These are phyloP conservation scores for Pleurotus eryngii DNA, from an alignment of 768 basidiomycete genomes.

Conservation along the genomic window DNA sequence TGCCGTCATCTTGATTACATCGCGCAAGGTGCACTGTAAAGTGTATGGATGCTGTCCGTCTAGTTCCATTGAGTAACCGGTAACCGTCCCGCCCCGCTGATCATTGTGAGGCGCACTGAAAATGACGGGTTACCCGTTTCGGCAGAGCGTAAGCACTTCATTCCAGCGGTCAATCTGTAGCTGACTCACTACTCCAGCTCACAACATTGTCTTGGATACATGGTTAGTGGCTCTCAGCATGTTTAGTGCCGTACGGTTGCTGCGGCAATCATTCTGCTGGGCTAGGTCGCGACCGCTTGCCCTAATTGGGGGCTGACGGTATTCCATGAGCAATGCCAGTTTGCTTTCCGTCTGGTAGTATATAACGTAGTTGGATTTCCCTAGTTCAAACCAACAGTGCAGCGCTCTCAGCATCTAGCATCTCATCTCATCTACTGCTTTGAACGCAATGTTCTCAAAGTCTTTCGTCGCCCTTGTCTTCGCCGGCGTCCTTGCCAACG, in stretches of 20 bases:
- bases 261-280: neutral
- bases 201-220: conserved; percentile 7
- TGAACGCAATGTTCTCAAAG: conserved; percentile 8
- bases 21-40: too few species aligned
- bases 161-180: conserved; percentile 1
- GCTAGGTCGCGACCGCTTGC: neutral
- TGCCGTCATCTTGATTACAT: too few species aligned
- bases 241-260: conserved; percentile 7
- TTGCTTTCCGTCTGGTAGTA: neutral
- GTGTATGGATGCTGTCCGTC: too few species aligned
- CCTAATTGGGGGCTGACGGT: neutral
- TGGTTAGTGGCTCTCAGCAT: neutral
- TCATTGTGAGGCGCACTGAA: too few species aligned
- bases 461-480: conserved; percentile 7
- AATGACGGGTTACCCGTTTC: too few species aligned
- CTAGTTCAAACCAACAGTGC: conserved; percentile 7
- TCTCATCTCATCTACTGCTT: neutral
- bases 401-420: conserved; percentile 4
- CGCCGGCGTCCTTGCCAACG: conserved; percentile 6
- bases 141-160: neutral
- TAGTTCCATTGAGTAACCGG: too few species aligned
- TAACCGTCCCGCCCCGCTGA: too few species aligned
- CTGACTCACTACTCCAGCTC: conserved; percentile 4
- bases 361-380: neutral
- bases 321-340: conserved; percentile 5